A percentile compares a stretch with the other conserved stretches of the same genome.
phyloP scores from a whole-genome alignment of 352 stramenopile species.

The Phytophthora syringae region DNA sequence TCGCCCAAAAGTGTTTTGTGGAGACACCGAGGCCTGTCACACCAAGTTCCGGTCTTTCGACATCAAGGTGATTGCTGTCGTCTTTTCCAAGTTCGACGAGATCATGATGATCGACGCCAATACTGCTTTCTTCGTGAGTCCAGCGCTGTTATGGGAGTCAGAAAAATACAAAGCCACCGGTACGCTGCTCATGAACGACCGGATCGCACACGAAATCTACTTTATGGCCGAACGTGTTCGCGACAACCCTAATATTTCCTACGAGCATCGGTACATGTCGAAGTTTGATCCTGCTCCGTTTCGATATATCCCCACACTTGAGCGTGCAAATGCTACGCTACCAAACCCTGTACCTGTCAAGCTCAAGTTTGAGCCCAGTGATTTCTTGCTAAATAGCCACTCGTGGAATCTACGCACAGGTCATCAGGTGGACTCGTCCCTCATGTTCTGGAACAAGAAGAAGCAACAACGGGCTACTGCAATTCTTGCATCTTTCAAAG shows the following conservation, averaged over 20 bases:
- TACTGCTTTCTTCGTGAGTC: slow-evolving; percentile 48
- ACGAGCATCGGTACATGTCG: slow-evolving; percentile 42
- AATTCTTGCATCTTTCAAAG: slow-evolving; percentile 51
- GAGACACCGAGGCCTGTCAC: slow-evolving; percentile 31
- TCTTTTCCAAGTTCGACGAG: slow-evolving; percentile 53
- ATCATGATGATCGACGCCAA: slow-evolving; percentile 61
- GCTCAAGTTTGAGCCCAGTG: slow-evolving; percentile 40
- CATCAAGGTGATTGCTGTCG: slow-evolving; percentile 38
- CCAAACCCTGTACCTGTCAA: slow-evolving; percentile 20
- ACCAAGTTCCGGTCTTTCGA: slow-evolving; percentile 39
- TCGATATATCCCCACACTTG: slow-evolving; percentile 27
- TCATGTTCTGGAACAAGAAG: slow-evolving; percentile 63
- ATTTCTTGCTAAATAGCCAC: slow-evolving; percentile 44
- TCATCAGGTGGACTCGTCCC: slow-evolving; percentile 59
- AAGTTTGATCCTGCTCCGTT: slow-evolving; percentile 48
- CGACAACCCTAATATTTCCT: slow-evolving; percentile 19
- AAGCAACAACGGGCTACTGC: slow-evolving; percentile 51
- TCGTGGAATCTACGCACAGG: slow-evolving; percentile 56
- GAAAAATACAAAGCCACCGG: slow-evolving; percentile 37
- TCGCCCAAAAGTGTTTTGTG: slow-evolving; percentile 40
- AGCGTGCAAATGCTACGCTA: slow-evolving; percentile 26
- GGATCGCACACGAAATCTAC: slow-evolving; percentile 39
- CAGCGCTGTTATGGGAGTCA: slow-evolving; percentile 37
- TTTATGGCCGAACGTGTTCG: slow-evolving; percentile 33
- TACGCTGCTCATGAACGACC: slow-evolving; percentile 59